Conservation (phyloP, 805 yeast species). For the Vanderwaltozyma yarrowii region DNA sequence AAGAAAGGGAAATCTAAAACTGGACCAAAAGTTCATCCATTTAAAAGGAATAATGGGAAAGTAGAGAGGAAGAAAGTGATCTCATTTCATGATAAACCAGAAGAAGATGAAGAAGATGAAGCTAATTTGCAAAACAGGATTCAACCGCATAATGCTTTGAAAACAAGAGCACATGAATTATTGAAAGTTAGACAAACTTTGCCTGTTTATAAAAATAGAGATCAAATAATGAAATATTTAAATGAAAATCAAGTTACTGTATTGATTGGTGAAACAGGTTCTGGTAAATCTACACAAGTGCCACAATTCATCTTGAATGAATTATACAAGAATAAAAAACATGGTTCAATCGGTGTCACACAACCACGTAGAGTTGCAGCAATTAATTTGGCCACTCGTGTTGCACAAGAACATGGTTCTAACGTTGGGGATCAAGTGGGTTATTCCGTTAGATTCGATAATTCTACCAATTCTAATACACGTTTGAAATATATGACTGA, state of each 20-base stretch:
- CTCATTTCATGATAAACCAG: slow-evolving; percentile 17
- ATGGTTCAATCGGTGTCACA: slow-evolving; percentile 71
- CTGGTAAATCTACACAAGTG: slow-evolving; percentile 94
- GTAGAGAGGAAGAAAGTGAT: slow-evolving; percentile 5
- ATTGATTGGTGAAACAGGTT: slow-evolving; percentile 93
- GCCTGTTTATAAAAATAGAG: slow-evolving; percentile 70
- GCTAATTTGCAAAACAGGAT: slow-evolving; percentile 8
- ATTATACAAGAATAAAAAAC: slow-evolving; percentile 18
- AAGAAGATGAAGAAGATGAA: slow-evolving; percentile 13
- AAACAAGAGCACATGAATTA: slow-evolving; percentile 33
- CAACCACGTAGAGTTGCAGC: slow-evolving; percentile 99
- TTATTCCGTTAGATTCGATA: slow-evolving; percentile 86
- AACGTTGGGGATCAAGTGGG: slow-evolving; percentile 76
- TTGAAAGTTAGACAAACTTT: slow-evolving; percentile 45
- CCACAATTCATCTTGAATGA: slow-evolving; percentile 75
- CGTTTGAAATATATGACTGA: slow-evolving; percentile 82
- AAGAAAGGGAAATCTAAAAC: neutral
- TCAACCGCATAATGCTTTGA: slow-evolving; percentile 25
- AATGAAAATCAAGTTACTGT: slow-evolving; percentile 55
- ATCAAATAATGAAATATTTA: slow-evolving; percentile 48
- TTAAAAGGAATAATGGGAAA: slow-evolving; percentile 5
- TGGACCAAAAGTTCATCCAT: slow-evolving; percentile 8
- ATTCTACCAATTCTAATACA: slow-evolving; percentile 49
- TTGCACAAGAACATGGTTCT: slow-evolving; percentile 78
- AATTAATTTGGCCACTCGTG: slow-evolving; percentile 84